Conservation (phyloP, 441 rosid species). For the Jatropha podagrica region DNA sequence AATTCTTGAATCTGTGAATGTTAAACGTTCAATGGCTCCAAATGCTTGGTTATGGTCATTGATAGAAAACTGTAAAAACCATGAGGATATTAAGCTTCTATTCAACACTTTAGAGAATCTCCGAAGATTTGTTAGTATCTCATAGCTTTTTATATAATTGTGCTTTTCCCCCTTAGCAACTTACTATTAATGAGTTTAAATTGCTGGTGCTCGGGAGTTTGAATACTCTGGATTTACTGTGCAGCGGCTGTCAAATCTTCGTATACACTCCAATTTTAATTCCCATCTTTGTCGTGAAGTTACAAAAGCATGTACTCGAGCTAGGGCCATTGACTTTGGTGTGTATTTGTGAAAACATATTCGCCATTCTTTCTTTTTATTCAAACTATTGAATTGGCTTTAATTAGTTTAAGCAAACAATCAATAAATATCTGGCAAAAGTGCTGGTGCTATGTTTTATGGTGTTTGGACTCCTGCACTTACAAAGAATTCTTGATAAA, state of each 20-base stretch:
- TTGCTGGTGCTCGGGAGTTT: constrained; percentile 8
- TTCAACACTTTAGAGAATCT: constrained; percentile 60
- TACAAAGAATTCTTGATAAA: constrained; percentile 6
- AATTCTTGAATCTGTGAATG: constrained; percentile 61
- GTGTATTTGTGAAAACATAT: constrained; percentile 21
- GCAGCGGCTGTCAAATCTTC: constrained; percentile 81
- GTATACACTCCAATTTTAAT: constrained; percentile 69
- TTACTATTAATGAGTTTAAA: background rate
- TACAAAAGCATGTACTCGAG: constrained; percentile 64
- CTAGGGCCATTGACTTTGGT: constrained; percentile 73
- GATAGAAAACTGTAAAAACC: constrained; percentile 58
- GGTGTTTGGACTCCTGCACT: constrained; percentile 12
- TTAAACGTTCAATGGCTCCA: constrained; percentile 69
- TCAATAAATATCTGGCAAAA: background rate
- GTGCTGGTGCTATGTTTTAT: constrained; percentile 3
- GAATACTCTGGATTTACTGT: constrained; percentile 20
- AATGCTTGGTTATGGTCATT: constrained; percentile 89
- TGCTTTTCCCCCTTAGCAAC: background rate
- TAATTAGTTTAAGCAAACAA: background rate
- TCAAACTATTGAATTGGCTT: background rate
- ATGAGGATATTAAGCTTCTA: constrained; percentile 64
- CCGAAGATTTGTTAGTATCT: constrained; percentile 73
- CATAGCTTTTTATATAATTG: background rate
- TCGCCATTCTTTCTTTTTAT: background rate
- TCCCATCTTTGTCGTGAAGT: constrained; percentile 74